Evolutionary conservation across 176 grass and related monocot genomes (phyloP).

Genomic region (Musa troglodytarum): DNA sequence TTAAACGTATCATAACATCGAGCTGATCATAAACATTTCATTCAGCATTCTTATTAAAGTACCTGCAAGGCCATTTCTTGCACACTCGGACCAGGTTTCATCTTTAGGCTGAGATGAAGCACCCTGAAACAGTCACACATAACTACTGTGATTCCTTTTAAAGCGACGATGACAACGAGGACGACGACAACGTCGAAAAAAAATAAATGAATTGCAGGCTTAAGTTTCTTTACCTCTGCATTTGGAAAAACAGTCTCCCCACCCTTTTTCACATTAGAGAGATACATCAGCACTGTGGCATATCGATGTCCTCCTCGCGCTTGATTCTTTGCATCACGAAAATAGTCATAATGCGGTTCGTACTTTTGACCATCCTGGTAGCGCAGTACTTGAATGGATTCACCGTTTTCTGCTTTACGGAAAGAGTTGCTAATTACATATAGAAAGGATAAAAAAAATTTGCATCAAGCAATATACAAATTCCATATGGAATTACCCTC

Average conservation of each 20-base stretch:
- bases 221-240: neutral
- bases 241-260: conserved; percentile 17
- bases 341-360: conserved; percentile 1
- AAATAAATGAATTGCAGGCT: neutral
- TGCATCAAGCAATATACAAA: neutral
- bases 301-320: neutral
- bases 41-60: neutral
- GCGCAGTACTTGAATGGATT: conserved; percentile 10
- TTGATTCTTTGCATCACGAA: neutral
- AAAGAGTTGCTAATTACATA: no score
- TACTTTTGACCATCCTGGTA: conserved; percentile 7
- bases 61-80: conserved; percentile 13
- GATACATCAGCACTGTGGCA: conserved; percentile 12
- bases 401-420: conserved; percentile 7
- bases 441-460: neutral
- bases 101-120: conserved; percentile 4
- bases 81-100: conserved; percentile 13
- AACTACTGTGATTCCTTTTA: neutral
- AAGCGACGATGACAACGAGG: neutral
- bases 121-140: neutral
- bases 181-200: neutral
- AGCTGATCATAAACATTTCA: no score
- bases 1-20: no score
- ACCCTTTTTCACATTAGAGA: conserved; percentile 4
- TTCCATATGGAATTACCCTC: neutral